These are phyloP conservation scores for Mercurialis annua DNA, from an alignment of 345 rosid genomes.

Conservation along the genomic window DNA sequence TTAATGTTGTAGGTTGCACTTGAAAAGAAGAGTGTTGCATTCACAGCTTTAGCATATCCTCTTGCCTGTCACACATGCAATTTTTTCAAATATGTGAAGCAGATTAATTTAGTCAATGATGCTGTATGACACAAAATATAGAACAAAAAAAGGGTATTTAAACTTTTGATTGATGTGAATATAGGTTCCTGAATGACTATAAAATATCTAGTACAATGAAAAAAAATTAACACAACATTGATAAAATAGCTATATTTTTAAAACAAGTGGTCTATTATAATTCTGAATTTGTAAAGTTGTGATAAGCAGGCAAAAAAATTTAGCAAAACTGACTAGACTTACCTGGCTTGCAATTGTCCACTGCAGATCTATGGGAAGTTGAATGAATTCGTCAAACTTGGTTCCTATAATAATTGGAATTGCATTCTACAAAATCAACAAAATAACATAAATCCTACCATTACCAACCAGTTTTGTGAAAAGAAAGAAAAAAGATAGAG, in stretches of 20 bases:
- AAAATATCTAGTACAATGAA: too few species aligned
- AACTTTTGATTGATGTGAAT: neutral
- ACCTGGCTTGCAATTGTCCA: constrained; percentile 95
- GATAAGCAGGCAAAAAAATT: neutral
- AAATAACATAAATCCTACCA: neutral
- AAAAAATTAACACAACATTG: too few species aligned
- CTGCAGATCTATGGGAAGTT: constrained; percentile 82
- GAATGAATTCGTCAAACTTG: constrained; percentile 92
- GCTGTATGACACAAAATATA: neutral
- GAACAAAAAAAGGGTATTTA: neutral
- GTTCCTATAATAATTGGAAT: constrained; percentile 83
- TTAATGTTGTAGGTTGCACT: constrained; percentile 90
- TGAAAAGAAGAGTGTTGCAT: constrained; percentile 88
- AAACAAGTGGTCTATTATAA: too few species aligned
- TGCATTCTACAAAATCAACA: constrained; percentile 52
- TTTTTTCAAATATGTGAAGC: neutral
- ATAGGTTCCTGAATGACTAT: too few species aligned
- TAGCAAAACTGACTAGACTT: neutral
- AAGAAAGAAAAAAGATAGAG: neutral
- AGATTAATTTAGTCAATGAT: too few species aligned
- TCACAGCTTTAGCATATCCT: constrained; percentile 72
- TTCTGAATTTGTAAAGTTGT: too few species aligned
- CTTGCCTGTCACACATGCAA: constrained; percentile 57
- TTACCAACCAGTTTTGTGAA: neutral
- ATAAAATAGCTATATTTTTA: too few species aligned